Base-by-base conservation (phyloP, 225 moss, liverwort and hornwort species). In the Sphagnum tenellum region DNA sequence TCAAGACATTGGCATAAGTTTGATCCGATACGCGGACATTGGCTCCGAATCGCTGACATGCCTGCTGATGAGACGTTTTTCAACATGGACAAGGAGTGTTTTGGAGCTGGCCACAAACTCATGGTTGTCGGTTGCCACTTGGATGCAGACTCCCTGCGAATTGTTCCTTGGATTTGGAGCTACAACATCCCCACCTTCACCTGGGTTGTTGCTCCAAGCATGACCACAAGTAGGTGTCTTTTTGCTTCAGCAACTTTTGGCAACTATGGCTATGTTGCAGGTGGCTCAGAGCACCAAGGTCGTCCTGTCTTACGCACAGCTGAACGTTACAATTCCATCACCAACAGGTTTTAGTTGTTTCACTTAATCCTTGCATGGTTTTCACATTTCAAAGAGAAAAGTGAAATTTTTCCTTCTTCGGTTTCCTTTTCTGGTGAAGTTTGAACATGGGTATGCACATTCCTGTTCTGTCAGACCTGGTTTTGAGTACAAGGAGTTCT, bases 191-290 rank as follows among this genome's bases (percentile, higher is more conserved):
- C 71, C 12, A 46, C 7, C 6, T 6, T 7, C 12, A 8, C 6
- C 0, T 81, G 81, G 81, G 50, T 29, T 6, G 49, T 65, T 0
- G 77, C 81, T 2, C 73, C 77, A 8, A 3, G 65, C 4, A 81
- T 81, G 81, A 68, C 44, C 29, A 60, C 64, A 55, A 49, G 29
- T 60, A 67, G 81, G 12, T 81, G 77, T 63, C 68, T 81, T 12
- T 81, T 81, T 56, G 81, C 74, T 2, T 77, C 81, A 7, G 81
- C 77, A 29, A 77, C 67, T 47, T 67, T 61, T 3, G 74, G 71
- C 10, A 48, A 45, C 10, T 77, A 62, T 44, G 81, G 53, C 3
- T 77, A 71, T 29, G 77, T 81, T 6, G 81, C 77, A 6, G 81
- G 81, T 44, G 81, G 81, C 8, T 56, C 76, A 4, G 50, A 57